Evolutionary conservation across 257 asterid species (phyloP), one percentile per base, ranked within the genome.

Genomic region (Phtheirospermum japonicum): DNA sequence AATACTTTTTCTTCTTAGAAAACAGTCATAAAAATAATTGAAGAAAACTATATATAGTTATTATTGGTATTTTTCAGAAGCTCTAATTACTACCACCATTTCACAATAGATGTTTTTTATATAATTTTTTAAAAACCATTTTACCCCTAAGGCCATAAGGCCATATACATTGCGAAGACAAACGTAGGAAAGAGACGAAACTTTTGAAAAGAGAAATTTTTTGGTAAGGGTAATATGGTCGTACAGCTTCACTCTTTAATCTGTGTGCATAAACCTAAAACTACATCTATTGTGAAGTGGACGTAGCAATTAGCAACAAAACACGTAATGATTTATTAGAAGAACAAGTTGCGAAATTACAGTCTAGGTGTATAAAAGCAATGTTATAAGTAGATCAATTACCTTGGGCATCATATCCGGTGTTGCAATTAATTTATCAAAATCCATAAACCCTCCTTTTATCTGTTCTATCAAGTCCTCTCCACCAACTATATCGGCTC

Each of bases 341-440:
- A 23, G 49, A 62, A 16, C 50, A 23, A 31, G 45, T 49, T 55
- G 61, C 5, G 5, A 34, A 53, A 54, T n/a, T 26, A 67, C 18
- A 46, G 18, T 39, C n/a, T 11, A 40, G 46, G 43, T 48, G 16
- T 51, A 45, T 12, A 51, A 36, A 59, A 53, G 49, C 4, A 48
- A 57, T 14, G n/a, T 16, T 32, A 23, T 51, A 30, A 49, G 59
- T 4, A 34, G 58, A 72, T 65, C 18, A 50, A 18, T 32, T 60
- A 92, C 97, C 97, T 92, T 92, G 61, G 97, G 94, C 99, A 92
- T 92, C 99, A 89, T 92, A 79, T 92, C 97, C 13, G 99, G 96
- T 31, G 99, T 92, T 12, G 99, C 99, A 78, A 92, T 87, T 66
- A 92, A 76, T 76, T 89, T 92, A 78, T 92, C 97, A 52, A 92